Base-by-base conservation (phyloP, 2,329 filamentous ascomycete species). In the Colletotrichum echinochloae region DNA sequence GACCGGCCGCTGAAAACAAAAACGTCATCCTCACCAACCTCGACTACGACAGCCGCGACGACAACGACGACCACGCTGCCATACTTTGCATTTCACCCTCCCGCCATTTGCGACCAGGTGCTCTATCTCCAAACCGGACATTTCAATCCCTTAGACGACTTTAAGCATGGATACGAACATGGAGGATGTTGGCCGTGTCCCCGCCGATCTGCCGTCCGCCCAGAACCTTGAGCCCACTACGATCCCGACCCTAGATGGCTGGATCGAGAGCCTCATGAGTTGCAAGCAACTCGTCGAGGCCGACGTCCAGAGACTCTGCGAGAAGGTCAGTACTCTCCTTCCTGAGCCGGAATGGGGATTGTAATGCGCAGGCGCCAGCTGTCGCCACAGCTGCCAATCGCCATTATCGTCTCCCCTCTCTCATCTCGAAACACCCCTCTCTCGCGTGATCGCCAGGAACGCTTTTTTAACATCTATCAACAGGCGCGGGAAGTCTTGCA, bases 281-380 rank as follows among this genome's bases (percentile, higher is more conserved):
- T 99, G 96, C 92, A 99, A 99, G 87, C 96, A 98, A 88, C 88
- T 99, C 82, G 90, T 93, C 72, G 96, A 99, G 86, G 87, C 89
- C 74, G 96, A 99, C 81, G 96, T 99, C 73, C 94, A 97, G 85
- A 92, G 95, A 82, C 90, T 99, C 79, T 99, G 96, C 87, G 96
- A 98, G 81, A 97, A 98, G 92, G 95, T 97, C 84, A 78, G 90
- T 72, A 20, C 28, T 30, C 14, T 26, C 16, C 37, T 48, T 33
- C 39, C 3, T 18, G 26, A 52, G 26, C 23, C 9, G 28, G 61
- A 55, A 64, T 65, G 41, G 60, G 33, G 26, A 11, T 16, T 20
- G 46, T 46, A 20, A 59, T 68, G 37, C 69, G 65, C 65, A 16
- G 23, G 23, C 48, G 33, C 20, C 39, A 44, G 48, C 68, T 61